Base-by-base conservation (phyloP, 768 basidiomycete genomes). In the Omphalotus guepiniiformis region DNA sequence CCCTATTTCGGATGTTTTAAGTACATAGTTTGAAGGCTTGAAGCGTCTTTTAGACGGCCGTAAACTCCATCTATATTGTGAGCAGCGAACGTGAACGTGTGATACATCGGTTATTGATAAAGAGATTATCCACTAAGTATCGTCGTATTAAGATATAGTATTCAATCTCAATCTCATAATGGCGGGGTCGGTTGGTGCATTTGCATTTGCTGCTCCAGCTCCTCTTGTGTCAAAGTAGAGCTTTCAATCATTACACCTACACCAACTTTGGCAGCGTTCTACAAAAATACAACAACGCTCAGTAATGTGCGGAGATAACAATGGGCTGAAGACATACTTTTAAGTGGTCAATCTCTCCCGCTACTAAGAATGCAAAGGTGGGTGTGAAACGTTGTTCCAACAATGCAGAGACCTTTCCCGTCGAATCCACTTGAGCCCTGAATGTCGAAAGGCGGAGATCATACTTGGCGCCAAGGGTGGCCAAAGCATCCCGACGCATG, bases 191-290 rank as follows among this genome's bases (percentile, higher is more conserved):
- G 39, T 37, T 47, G 46, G 37, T 39, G 38, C 29, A 32, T 23
- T 15, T 39, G 44, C 45, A 50, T 46, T 38, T 54, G 53, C 26
- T 46, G 46, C 41, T 47, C 76, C 88, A 90, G 88, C 72, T 91
- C 88, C 71, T 91, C 88, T 6, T 85, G 87, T 16, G 85, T 84
- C 68, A 91, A 65, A 53, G 71, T 78, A 29, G 83, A 80, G 62
- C 84, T 87, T 77, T 98, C 94, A 52, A 98, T 91, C 91, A 93
- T 95, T 66, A 98, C 91, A 72, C 94, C 94, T 7, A 97, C 85
- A 52, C 95, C 95, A 50, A 96, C 85, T 69, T 93, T 95, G 23
- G 92, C 88, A 34, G 91, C 74, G 66, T 93, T 93, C 93, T 97
- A 55, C 29, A 43, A 19, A 39, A 41, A 11, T n/a, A n/a, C n/a